These are phyloP conservation scores for Fusarium falciforme DNA, from an alignment of 2,329 filamentous ascomycete species.

Conservation along the genomic window DNA sequence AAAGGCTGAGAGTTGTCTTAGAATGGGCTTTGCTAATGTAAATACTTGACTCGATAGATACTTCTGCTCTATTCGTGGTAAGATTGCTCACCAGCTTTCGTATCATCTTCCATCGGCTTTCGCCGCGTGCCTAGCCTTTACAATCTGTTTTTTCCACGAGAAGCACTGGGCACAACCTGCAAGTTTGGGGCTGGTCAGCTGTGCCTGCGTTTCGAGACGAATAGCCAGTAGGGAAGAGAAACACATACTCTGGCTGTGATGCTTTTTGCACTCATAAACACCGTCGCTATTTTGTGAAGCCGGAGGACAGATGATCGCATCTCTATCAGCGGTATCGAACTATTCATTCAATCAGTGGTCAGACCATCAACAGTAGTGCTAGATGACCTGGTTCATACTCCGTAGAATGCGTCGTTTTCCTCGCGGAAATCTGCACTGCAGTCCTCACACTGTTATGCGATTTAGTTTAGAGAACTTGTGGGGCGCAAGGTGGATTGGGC, in stretches of 20 bases:
- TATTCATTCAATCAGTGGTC: background rate
- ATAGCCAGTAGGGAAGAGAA: too few relatives aligned
- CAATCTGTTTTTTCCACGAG: background rate
- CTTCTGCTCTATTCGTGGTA: background rate
- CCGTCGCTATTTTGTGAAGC: background rate
- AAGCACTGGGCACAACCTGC: background rate
- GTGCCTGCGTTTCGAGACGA: too few relatives aligned
- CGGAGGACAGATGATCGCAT: background rate
- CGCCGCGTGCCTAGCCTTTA: background rate
- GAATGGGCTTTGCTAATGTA: too few relatives aligned
- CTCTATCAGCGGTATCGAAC: background rate
- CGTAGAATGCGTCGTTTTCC: background rate
- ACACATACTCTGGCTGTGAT: background rate
- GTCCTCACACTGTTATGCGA: background rate
- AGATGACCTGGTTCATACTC: background rate
- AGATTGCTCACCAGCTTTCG: too few relatives aligned
- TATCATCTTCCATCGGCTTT: background rate
- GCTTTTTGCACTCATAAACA: background rate
- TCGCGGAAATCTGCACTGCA: background rate
- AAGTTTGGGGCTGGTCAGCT: background rate
- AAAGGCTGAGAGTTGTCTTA: background rate
- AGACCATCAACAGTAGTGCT: background rate
- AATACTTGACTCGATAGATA: background rate
- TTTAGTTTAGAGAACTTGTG: background rate
- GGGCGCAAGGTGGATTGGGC: accelerated